Evolutionary conservation across 2,329 filamentous ascomycete species (phyloP), one percentile per base, ranked within the genome.

Genomic region (Colletotrichum lindemuthianum): DNA sequence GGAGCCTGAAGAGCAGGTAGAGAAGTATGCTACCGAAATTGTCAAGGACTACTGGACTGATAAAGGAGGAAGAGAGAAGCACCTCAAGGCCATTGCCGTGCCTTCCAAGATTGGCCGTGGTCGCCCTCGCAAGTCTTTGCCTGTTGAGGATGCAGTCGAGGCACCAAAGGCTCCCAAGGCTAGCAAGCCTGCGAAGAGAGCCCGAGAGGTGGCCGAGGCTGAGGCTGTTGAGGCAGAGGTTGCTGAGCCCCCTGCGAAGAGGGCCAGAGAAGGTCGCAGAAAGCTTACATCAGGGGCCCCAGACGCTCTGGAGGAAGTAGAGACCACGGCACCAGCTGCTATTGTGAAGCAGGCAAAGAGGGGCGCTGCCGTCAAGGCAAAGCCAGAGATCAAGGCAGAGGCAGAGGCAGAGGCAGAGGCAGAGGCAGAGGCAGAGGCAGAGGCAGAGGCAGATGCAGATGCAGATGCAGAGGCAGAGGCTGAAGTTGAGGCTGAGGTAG

Each of bases 21-120:
- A 43, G 1, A 48, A 53, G 2, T 65, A 65, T 8, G 65, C 65
- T 4, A 47, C 37, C 0, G 56, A 65, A 5, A 60, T 67, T 24
- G 39, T 68, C 13, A 60, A 73, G 39, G 68, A 70, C 6, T 78
- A 76, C 60, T 78, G 75, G 76, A 70, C 69, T 33, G 45, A 69
- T 2, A 70, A 71, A 56, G 74, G 75, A 10, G 75, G 75, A 5
- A 72, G 75, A 2, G 59, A 57, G 5, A 65, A 65, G 24, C 13
- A 32, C 8, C 60, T 78, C n/a, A 60, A 54, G 2, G 8, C 52
- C 5, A 12, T 43, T 6, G 51, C 56, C 6, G 51, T 44, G 13
- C 56, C 61, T n/a, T 13, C 34, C 13, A 61, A 48, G 37, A 63
- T 36, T 10, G 44, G 43, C 8, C 61, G 61, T 13, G 65, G 65